Evolutionary conservation across 352 stramenopile genomes (phyloP).

Genomic region (Globisporangium irregulare): DNA sequence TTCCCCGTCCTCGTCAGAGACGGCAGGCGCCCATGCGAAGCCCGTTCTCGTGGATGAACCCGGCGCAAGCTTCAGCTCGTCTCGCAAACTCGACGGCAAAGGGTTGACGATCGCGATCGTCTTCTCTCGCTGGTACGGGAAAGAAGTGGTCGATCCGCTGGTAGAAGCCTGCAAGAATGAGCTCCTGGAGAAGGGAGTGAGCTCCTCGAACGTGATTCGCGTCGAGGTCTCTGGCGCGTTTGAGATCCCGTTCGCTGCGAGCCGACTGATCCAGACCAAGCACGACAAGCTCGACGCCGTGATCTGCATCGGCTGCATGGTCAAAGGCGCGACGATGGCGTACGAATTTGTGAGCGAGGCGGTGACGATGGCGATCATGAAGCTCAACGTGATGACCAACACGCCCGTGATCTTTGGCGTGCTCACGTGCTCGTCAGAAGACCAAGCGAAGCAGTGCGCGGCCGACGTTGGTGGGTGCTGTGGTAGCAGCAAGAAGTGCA

Average conservation of each 20-base stretch:
- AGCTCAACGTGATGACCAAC: slow-evolving; percentile 91
- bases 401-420: slow-evolving; percentile 86
- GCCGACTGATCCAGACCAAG: slow-evolving; percentile 67
- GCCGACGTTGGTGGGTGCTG: slow-evolving; percentile 18
- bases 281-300: slow-evolving; percentile 90
- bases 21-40: neutral
- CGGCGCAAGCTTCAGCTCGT: neutral
- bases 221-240: slow-evolving; percentile 91
- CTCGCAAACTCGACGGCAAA: slow-evolving; percentile 11
- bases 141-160: slow-evolving; percentile 46
- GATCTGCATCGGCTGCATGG: slow-evolving; percentile 93
- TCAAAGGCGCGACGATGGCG: slow-evolving; percentile 95
- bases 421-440: slow-evolving; percentile 91
- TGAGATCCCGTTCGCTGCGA: slow-evolving; percentile 94
- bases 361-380: slow-evolving; percentile 94
- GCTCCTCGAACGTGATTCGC: slow-evolving; percentile 35
- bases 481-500: slow-evolving; percentile 38
- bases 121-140: slow-evolving; percentile 60
- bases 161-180: slow-evolving; percentile 50
- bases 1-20: neutral
- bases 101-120: slow-evolving; percentile 53
- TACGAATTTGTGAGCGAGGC: slow-evolving; percentile 98
- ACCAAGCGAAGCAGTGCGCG: slow-evolving; percentile 88
- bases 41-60: slow-evolving; percentile 2
- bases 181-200: slow-evolving; percentile 55